Base-by-base conservation (phyloP, 306 rosid genomes). In the Spatholobus suberectus region DNA sequence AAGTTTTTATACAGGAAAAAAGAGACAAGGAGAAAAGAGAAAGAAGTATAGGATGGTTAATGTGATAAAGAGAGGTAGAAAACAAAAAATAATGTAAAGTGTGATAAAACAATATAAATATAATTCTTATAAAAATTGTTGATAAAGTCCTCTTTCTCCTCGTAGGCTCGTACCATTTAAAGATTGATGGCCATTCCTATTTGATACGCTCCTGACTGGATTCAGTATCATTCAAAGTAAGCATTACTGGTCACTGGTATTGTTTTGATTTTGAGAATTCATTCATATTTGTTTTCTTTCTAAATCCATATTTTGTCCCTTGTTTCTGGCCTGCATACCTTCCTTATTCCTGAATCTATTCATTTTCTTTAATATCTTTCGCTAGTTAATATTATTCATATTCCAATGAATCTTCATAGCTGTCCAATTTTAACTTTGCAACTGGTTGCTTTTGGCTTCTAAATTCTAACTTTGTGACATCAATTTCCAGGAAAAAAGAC, bases 331-430 rank as follows among this genome's bases (percentile, higher is more conserved):
- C 70, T 17, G 6, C 2, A 6, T 49, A 40, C 20, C 38, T n/a
- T n/a, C n/a, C n/a, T 27, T 40, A 46, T 79, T 49, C 34, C 21
- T 21, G 70, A 66, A 62, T 65, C 65, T 82, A 34, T 26, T n/a
- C 17, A 34, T 63, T 2, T 37, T 35, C 70, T 37, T 18, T 66
- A 37, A 18, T 66, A 27, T 66, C 27, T 18, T 10, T 66, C 47
- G 37, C 26, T 8, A 65, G 37, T 61, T 61, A 18, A 20, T 24
- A 59, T 26, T 61, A 71, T 80, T n/a, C n/a, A n/a, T n/a, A n/a
- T n/a, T n/a, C n/a, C n/a, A 40, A n/a, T 67, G 81, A 75, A 67
- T 59, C 71, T 43, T 67, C 77, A 55, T 67, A 83, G 29, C 27
- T 51, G 35, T 81, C 58, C 58, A 41, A 10, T 52, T 40, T 66